Evolutionary conservation across 257 asterid species (phyloP).

Genomic region (Rehmannia glutinosa): DNA sequence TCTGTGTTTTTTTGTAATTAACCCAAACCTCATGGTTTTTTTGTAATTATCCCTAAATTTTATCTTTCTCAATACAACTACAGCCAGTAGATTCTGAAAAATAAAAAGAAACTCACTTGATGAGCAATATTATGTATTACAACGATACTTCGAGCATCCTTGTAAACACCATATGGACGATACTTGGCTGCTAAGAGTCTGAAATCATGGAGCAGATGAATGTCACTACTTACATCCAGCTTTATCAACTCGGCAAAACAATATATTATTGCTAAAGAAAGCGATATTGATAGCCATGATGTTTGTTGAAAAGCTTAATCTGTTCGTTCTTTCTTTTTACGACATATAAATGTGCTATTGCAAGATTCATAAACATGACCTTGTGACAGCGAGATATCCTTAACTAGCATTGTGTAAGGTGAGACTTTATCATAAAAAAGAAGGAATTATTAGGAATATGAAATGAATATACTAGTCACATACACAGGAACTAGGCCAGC

Average conservation of each 20-base stretch:
- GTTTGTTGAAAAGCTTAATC: not conserved
- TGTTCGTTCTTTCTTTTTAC: not conserved
- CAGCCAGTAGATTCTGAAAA: not conserved
- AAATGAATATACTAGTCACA: constrained; percentile 25
- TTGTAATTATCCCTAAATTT: too few species aligned
- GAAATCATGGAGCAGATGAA: constrained; percentile 22
- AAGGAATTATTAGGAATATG: not conserved
- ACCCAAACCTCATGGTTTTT: too few species aligned
- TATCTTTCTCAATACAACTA: too few species aligned
- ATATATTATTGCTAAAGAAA: not conserved
- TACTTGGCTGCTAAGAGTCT: constrained; percentile 94
- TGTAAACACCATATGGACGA: constrained; percentile 90
- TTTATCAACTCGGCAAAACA: not conserved
- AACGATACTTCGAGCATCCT: constrained; percentile 84
- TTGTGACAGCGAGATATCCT: too few species aligned
- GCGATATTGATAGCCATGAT: too few species aligned
- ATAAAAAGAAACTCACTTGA: constrained; percentile 50
- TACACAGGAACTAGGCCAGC: constrained; percentile 98
- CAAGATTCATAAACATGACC: not conserved
- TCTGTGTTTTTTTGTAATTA: too few species aligned
- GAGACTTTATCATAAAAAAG: too few species aligned
- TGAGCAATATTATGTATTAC: constrained; percentile 96
- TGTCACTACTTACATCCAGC: constrained; percentile 8
- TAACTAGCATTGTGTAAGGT: too few species aligned
- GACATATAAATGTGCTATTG: not conserved